Evolutionary conservation across 2,329 filamentous ascomycete genomes (phyloP), one percentile per base, ranked within the genome.

Genomic region (Peltaster fructicola): DNA sequence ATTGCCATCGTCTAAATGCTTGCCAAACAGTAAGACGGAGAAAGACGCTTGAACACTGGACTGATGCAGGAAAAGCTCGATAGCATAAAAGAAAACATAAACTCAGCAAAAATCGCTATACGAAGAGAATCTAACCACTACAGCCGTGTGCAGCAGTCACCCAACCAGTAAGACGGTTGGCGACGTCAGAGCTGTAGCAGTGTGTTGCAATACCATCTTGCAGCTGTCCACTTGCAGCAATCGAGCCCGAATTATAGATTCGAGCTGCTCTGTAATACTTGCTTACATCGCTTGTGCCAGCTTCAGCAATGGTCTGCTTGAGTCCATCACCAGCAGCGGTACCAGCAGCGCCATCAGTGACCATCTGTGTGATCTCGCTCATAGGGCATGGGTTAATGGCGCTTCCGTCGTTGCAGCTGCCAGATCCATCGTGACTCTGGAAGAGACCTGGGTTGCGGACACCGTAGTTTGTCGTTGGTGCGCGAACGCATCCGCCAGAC

Each of bases 161-260:
- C 56, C 55, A 59, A 6, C 56, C 53, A 4, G 48, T 46, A 18
- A 63, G 42, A 15, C 57, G 47, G 37, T 63, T 63, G 17, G 63
- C 61, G 35, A 66, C 48, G 33, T 66, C 62, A 9, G 47, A 51
- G n/a, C 53, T 46, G 36, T 67, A 67, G 50, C 62, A 65, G 33
- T 57, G 54, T n/a, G 59, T 62, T 8, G 52, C 53, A 36, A 60
- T 48, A 23, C 55, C 56, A 25, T 47, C 42, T 17, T 48, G 40
- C n/a, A 61, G 36, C 32, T 58, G 48, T 17, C 41, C 44, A 22
- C 35, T 39, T 7, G 32, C 31, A 5, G 33, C 27, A 7, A 44
- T 25, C n/a, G 28, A 30, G 15, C 60, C 60, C 10, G 54, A 58
- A 43, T 65, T 65, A 48, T 63, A 64, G 15, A 57, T 51, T 14